Percentiles rank a stretch among this genome's conserved stretches.
Evolutionary conservation across 192 early-diverging fungal species (phyloP).

Genomic region (Coemansia sp.): DNA sequence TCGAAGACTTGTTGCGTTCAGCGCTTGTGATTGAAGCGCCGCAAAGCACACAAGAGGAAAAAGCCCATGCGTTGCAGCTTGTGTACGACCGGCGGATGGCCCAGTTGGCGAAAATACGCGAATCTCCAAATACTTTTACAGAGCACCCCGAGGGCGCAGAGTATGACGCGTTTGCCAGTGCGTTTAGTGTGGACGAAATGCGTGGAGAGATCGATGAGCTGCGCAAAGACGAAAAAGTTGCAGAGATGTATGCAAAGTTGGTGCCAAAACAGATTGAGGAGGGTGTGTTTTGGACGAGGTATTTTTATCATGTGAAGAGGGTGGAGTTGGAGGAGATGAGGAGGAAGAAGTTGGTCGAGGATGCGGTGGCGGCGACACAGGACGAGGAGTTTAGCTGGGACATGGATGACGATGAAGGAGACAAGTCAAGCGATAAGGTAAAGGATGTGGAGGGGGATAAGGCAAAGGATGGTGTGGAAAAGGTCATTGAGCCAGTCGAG

Average conservation of each 20-base stretch:
- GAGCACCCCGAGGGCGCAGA: not conserved
- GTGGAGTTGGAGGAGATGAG: constrained; percentile 45
- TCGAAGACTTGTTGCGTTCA: constrained; percentile 45
- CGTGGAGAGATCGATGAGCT: too few species aligned
- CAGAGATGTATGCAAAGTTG: constrained; percentile 19
- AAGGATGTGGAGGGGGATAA: constrained; percentile 18
- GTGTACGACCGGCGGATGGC: constrained; percentile 54
- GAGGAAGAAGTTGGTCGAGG: constrained; percentile 50
- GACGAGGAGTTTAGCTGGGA: constrained; percentile 54
- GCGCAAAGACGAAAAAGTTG: constrained; percentile 8
- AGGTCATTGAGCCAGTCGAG: not conserved
- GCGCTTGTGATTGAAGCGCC: constrained; percentile 55
- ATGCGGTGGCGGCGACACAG: constrained; percentile 36
- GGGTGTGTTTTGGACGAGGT: constrained; percentile 45
- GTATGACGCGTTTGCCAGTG: constrained; percentile 18
- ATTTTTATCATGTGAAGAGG: constrained; percentile 44
- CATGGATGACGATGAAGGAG: constrained; percentile 28
- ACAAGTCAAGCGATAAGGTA: not conserved
- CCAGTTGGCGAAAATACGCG: constrained; percentile 35
- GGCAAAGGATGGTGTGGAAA: not conserved
- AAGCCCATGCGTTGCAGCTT: constrained; percentile 31
- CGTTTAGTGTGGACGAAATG: constrained; percentile 3
- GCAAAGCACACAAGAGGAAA: constrained; percentile 42
- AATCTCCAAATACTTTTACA: constrained; percentile 30
- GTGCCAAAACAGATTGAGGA: constrained; percentile 24